Evolutionary conservation across 2,329 filamentous ascomycete genomes (phyloP).

Genomic region (Coniella lustricola): DNA sequence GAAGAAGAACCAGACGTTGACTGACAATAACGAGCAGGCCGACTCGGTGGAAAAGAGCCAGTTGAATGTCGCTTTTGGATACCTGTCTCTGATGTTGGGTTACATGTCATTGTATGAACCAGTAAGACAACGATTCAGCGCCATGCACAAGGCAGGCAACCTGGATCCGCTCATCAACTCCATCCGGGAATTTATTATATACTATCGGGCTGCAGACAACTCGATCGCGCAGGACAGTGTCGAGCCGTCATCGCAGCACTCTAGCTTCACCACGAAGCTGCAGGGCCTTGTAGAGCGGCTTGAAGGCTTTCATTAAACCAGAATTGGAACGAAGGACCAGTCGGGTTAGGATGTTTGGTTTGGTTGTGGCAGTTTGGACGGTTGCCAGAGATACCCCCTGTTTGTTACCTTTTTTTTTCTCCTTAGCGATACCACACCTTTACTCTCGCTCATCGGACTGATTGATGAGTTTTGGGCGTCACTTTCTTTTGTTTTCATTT

Average conservation of each 20-base stretch:
- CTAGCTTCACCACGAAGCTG: constrained; percentile 31
- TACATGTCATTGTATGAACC: constrained; percentile 60
- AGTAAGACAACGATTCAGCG: constrained; percentile 36
- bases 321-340: background rate
- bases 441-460: background rate
- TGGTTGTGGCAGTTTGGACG: background rate
- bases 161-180: constrained; percentile 41
- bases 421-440: background rate
- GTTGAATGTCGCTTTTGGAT: constrained; percentile 77
- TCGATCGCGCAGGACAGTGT: constrained; percentile 24
- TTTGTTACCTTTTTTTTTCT: background rate
- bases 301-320: constrained; percentile 19
- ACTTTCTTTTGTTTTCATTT: no score
- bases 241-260: constrained; percentile 23
- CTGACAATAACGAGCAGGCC: constrained; percentile 39
- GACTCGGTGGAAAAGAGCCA: constrained; percentile 68
- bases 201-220: constrained; percentile 43
- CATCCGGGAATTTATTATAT: constrained; percentile 47
- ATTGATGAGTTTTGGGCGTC: no score
- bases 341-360: background rate
- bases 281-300: constrained; percentile 33
- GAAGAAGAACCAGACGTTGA: constrained; percentile 4
- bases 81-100: constrained; percentile 76
- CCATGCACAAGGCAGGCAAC: constrained; percentile 35
- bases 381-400: constrained; percentile 3